These are phyloP conservation scores for Eleusine indica DNA, from an alignment of 176 grass and related monocot genomes.

Conservation along the genomic window DNA sequence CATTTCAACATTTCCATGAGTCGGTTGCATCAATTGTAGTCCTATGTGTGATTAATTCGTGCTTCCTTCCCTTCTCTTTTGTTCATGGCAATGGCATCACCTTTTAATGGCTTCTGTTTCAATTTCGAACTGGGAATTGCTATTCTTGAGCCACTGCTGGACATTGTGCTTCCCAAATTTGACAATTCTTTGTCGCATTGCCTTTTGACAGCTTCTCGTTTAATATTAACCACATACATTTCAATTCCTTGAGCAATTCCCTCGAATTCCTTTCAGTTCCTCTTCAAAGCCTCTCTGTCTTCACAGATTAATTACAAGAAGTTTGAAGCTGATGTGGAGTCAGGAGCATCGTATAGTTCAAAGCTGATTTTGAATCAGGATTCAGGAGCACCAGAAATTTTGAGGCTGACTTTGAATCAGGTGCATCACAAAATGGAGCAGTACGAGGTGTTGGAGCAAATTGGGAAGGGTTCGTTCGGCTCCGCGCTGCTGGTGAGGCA, in stretches of 20 bases:
- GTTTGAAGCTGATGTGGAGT: not conserved
- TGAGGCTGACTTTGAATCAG: not conserved
- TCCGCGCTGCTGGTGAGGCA: slow-evolving; percentile 89
- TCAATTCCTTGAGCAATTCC: not conserved
- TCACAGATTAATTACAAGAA: slow-evolving; percentile 26
- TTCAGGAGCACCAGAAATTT: not conserved
- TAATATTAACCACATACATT: not conserved
- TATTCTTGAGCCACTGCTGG: not conserved
- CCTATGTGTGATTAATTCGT: not conserved
- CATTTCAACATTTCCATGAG: not conserved
- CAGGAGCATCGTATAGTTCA: not conserved
- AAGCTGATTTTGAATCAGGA: not conserved
- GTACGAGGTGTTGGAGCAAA: slow-evolving; percentile 95
- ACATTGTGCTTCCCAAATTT: not conserved
- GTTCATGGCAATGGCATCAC: not conserved
- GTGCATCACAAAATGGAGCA: slow-evolving; percentile 60
- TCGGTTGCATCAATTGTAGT: not conserved
- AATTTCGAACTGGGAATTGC: not conserved
- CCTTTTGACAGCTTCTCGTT: not conserved
- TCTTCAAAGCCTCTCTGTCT: slow-evolving; percentile 4
- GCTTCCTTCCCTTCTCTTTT: not conserved
- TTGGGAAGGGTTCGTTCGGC: slow-evolving; percentile 94
- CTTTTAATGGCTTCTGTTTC: too few species aligned
- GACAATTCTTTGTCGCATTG: not conserved
- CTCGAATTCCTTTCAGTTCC: not conserved